Conservation (phyloP, 2,329 filamentous ascomycete genomes). For the Stemphylium vesicarium region DNA sequence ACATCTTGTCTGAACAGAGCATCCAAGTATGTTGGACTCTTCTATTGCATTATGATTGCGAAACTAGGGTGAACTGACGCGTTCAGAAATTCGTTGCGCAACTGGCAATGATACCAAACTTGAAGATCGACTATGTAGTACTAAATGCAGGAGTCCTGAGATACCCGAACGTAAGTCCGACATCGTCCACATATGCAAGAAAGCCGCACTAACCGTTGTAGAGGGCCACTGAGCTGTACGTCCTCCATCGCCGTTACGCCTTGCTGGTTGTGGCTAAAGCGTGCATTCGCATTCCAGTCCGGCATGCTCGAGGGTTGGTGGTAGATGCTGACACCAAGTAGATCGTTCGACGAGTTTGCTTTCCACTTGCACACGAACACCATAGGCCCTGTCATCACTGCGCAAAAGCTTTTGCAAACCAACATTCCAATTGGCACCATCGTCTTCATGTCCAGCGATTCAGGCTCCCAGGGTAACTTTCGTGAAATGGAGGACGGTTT, state of each 20-base stretch:
- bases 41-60: background rate
- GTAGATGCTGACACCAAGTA: constrained; percentile 30
- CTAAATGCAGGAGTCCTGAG: constrained; percentile 63
- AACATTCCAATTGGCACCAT: constrained; percentile 58
- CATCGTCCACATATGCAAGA: constrained; percentile 10
- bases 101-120: constrained; percentile 49
- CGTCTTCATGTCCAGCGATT: constrained; percentile 64
- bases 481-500: constrained; percentile 64
- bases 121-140: constrained; percentile 61
- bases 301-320: constrained; percentile 2
- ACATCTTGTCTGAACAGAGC: constrained; percentile 60
- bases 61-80: background rate
- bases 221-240: constrained; percentile 60
- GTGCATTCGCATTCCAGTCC: constrained; percentile 22
- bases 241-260: constrained; percentile 28
- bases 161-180: constrained; percentile 61
- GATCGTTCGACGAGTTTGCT: constrained; percentile 60
- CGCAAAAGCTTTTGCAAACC: constrained; percentile 59
- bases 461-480: constrained; percentile 59
- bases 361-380: constrained; percentile 65
- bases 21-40: constrained; percentile 50
- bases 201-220: constrained; percentile 42
- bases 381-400: constrained; percentile 64
- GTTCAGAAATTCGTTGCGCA: constrained; percentile 52
- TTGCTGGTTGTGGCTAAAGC: constrained; percentile 27